Evolutionary conservation across 2,329 filamentous ascomycete genomes (phyloP), one percentile per base, ranked within the genome.

Genomic region (Fusarium sp.): DNA sequence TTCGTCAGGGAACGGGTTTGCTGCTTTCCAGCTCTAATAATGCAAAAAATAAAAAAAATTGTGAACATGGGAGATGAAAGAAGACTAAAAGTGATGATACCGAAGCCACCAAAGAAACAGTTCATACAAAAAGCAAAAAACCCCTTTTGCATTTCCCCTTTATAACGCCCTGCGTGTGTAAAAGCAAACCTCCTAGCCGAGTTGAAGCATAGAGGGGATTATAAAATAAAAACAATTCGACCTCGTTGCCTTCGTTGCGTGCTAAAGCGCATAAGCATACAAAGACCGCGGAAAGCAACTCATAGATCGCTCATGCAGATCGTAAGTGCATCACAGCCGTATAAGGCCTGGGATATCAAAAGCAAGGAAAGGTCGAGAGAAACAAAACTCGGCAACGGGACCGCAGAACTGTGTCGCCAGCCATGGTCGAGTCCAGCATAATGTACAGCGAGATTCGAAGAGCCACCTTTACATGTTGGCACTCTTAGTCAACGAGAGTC

Each of bases 301-400:
- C 81, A 75, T 85, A 84, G 81, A 85, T 85, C 79, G 81, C 82
- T 83, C 82, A 82, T 85, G 84, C 83, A 84, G 77, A 86, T 85
- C 83, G 78, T 85, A 80, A 83, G 77, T 77, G 78, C 77, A 78
- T 78, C 73, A 77, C 71, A 67, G 60, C 71, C 61, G 61, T 70
- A 55, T 77, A 75, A 77, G 79, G 77, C 76, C 78, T 75, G 76
- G 77, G 75, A 78, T 80, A 80, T 80, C 80, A 78, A 80, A 77
- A 75, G 81, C 73, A 77, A 67, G 78, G 78, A 77, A 77, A 76
- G 58, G 30, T 45, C 48, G 37, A 60, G 33, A 49, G 40, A 54
- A 67, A 67, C 53, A 67, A 65, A 67, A 30, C 46, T 55, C 38
- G 75, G 73, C 69, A 80, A 76, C 77, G 57, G 42, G 60, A 59